phyloP scores from a whole-genome alignment of 306 rosid species.

The Carpinus fangiana region DNA sequence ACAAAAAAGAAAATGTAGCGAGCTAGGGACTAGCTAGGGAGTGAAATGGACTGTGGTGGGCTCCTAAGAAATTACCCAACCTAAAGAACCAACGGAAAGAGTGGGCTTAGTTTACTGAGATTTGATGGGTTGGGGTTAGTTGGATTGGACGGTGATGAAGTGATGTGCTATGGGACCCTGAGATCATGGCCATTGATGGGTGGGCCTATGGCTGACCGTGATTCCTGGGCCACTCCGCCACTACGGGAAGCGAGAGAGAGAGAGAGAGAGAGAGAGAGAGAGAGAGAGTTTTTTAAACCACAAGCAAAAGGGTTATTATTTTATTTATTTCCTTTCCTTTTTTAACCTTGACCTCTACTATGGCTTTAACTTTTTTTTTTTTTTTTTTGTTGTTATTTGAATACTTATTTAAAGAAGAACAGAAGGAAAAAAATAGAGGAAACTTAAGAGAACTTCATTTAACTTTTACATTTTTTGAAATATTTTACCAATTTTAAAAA shows the following conservation, averaged over 20 bases:
- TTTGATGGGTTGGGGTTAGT: constrained; percentile 6
- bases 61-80: no score
- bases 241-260: constrained; percentile 1
- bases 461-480: no score
- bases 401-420: no score
- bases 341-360: background rate
- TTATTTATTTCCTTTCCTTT: background rate
- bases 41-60: no score
- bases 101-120: background rate
- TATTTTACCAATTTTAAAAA: no score
- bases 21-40: no score
- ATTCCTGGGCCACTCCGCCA: constrained; percentile 36
- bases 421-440: background rate
- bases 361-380: no score
- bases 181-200: constrained; percentile 21
- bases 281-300: no score
- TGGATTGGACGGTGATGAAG: constrained; percentile 31
- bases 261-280: background rate
- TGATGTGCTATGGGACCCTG: constrained; percentile 13
- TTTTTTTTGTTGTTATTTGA: no score
- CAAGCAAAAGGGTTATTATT: background rate
- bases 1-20: no score
- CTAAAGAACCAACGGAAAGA: no score
- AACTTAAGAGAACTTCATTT: no score
- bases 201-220: constrained; percentile 33